Conservation (phyloP, 305 asterid species). For the Fraxinus sp. region DNA sequence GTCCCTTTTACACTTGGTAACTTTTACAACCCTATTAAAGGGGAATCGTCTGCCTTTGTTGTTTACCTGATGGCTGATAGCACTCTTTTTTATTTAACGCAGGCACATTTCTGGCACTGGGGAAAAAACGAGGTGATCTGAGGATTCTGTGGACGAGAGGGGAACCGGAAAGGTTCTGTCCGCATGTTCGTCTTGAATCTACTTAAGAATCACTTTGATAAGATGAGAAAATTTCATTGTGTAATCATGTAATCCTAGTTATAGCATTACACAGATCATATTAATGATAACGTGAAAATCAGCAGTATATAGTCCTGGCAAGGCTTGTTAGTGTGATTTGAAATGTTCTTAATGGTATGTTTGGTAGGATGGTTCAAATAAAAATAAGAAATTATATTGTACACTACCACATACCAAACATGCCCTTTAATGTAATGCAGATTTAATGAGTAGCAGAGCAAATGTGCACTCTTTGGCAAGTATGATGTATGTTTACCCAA, state of each 20-base stretch:
- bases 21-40: neutral
- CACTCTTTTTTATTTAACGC: slow-evolving; percentile 15
- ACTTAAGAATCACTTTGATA: slow-evolving; percentile 34
- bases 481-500: neutral
- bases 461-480: neutral
- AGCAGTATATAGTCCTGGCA: neutral
- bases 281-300: neutral
- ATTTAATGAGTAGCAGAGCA: neutral
- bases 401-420: neutral
- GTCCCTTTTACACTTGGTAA: slow-evolving; percentile 85
- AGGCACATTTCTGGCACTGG: slow-evolving; percentile 69
- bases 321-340: neutral
- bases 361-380: neutral
- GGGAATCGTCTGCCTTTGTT: neutral
- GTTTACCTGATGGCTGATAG: neutral
- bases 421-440: neutral
- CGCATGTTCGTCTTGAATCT: slow-evolving; percentile 64
- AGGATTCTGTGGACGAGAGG: slow-evolving; percentile 65
- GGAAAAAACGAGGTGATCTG: slow-evolving; percentile 63
- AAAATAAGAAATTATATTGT: neutral
- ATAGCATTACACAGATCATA: slow-evolving; percentile 7
- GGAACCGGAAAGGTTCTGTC: slow-evolving; percentile 74
- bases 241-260: slow-evolving; percentile 20
- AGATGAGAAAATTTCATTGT: neutral
- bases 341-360: neutral